phyloP scores from a whole-genome alignment of 2,329 filamentous ascomycete genomes.

The Ascochyta viciae-villosae region DNA sequence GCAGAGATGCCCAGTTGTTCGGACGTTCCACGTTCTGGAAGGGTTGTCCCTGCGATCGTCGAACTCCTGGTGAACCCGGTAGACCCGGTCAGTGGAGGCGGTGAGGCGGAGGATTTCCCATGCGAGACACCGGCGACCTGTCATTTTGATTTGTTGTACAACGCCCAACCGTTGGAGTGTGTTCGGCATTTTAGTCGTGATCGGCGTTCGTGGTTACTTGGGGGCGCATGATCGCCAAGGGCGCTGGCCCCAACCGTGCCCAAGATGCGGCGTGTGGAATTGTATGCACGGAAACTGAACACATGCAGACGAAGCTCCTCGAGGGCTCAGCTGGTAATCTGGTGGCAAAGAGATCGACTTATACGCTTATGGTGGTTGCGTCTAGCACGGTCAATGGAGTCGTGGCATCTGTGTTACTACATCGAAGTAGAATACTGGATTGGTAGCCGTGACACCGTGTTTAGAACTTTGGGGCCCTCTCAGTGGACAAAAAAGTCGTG shows the following conservation, averaged over 20 bases:
- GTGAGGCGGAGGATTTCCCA: slow-evolving; percentile 5
- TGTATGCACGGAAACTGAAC: not conserved
- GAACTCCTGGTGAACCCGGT: slow-evolving; percentile 24
- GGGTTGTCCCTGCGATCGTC: slow-evolving; percentile 28
- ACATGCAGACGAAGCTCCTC: slow-evolving; percentile 4
- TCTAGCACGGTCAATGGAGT: slow-evolving; percentile 16
- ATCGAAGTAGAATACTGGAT: slow-evolving; percentile 10
- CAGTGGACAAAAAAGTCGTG: slow-evolving; percentile 12
- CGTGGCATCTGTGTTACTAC: slow-evolving; percentile 32
- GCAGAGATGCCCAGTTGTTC: slow-evolving; percentile 26
- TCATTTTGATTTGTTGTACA: not conserved
- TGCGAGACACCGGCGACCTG: slow-evolving; percentile 16
- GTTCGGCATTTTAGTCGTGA: slow-evolving; percentile 20
- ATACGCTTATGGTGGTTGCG: slow-evolving; percentile 18
- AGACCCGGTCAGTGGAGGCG: slow-evolving; percentile 7
- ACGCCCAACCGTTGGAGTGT: slow-evolving; percentile 11
- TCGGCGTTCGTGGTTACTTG: slow-evolving; percentile 16
- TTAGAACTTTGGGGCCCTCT: slow-evolving; percentile 9
- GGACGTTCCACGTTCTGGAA: slow-evolving; percentile 4
- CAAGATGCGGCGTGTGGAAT: slow-evolving; percentile 8
- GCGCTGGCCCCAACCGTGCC: slow-evolving; percentile 6
- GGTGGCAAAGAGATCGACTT: slow-evolving; percentile 41
- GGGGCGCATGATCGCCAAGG: slow-evolving; percentile 20
- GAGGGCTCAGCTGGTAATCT: slow-evolving; percentile 4
- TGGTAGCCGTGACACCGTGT: slow-evolving; percentile 14